These are phyloP conservation scores for Calcarisporium arbuscula DNA, from an alignment of 2,329 filamentous ascomycete genomes.

Conservation along the genomic window DNA sequence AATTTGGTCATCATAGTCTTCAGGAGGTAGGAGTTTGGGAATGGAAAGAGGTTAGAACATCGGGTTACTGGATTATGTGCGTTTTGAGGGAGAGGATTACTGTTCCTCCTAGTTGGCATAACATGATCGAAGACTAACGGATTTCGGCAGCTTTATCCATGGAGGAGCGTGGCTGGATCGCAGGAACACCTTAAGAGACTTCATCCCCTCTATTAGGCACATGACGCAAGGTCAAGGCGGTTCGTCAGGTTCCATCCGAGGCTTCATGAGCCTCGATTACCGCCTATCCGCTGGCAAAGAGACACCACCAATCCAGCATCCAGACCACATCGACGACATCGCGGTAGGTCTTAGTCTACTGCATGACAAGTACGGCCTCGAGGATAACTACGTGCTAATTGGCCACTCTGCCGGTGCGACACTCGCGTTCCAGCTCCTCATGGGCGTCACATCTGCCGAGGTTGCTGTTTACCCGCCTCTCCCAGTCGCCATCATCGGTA, in stretches of 20 bases:
- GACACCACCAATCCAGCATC: constrained; percentile 44
- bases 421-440: constrained; percentile 54
- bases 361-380: constrained; percentile 37
- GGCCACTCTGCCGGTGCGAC: constrained; percentile 61
- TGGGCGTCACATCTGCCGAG: constrained; percentile 31
- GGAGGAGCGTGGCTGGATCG: constrained; percentile 61
- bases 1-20: constrained; percentile 32
- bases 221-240: too few relatives aligned
- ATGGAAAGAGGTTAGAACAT: constrained; percentile 7
- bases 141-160: constrained; percentile 48
- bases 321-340: constrained; percentile 54
- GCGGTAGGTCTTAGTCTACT: constrained; percentile 43
- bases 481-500: constrained; percentile 50
- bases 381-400: constrained; percentile 45
- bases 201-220: constrained; percentile 36
- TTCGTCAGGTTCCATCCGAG: constrained; percentile 39
- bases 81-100: too few relatives aligned
- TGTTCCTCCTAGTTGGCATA: too few relatives aligned
- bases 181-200: constrained; percentile 37
- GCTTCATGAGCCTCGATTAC: constrained; percentile 59
- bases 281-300: constrained; percentile 43
- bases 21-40: constrained; percentile 43
- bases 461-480: constrained; percentile 29
- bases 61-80: constrained; percentile 31
- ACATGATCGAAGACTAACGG: too few relatives aligned